Evolutionary conservation across 345 rosid species (phyloP), one percentile per base, ranked within the genome.

Genomic region (Melaleuca quinquenervia): DNA sequence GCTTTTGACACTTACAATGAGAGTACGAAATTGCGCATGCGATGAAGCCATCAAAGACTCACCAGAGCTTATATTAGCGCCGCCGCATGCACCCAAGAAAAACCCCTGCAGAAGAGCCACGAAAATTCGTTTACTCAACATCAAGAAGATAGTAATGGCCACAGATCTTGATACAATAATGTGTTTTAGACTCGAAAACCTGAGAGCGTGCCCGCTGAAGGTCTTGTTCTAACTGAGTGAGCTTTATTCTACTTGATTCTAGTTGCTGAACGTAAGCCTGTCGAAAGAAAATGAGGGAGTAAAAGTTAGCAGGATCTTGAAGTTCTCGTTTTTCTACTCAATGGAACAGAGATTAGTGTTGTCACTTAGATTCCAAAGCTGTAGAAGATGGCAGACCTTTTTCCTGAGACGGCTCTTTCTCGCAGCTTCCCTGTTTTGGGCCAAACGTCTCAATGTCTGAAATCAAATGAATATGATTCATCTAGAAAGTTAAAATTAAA

Each of bases 371-470:
- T 41, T 58, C 24, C 36, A 29, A 85, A 85, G 83, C 58, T 24
- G 29, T 9, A 1, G 32, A 18, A 54, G 82, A 55, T 87, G 26
- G 29, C 78, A 58, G 11, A 93, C 99, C 96, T 97, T 97, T 92
- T 97, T 97, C 87, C 99, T 94, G 24, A 97, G 93, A 82, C 99
- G 96, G 87, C 99, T 97, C 91, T 97, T 97, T 86, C 94, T 95
- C 84, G 99, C 99, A 90, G 99, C 99, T 94, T 97, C 99, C 93
- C 99, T 95, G 93, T 97, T 97, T 87, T 97, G 99, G 86, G 99
- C 99, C 85, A 97, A 93, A 84, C 99, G 98, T 92, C 99, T 96
- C 85, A 95, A 84, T 88, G 98, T 96, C 99, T 97, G 94, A 87
- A 87, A 85, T 76, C 82, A 80, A 88, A 51, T 52, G 24, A 82